phyloP scores from a whole-genome alignment of 2,329 filamentous ascomycete genomes.

The Sporothrix phasma region DNA sequence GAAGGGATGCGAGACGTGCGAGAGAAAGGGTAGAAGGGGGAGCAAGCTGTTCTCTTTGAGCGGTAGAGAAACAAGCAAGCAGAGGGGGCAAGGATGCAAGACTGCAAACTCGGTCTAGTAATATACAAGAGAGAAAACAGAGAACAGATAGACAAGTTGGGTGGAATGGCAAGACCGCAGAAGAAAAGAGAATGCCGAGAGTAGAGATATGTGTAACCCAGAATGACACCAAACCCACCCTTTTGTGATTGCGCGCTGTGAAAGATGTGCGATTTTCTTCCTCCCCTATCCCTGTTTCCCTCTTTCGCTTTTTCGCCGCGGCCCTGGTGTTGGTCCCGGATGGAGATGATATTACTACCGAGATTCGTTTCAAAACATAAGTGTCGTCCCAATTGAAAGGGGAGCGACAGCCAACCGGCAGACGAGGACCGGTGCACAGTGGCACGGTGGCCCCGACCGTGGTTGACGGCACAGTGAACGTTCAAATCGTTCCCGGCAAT shows the following conservation, averaged over 20 bases:
- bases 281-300: not conserved
- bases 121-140: constrained; percentile 3
- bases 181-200: constrained; percentile 6
- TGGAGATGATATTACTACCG: not conserved
- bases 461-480: not conserved
- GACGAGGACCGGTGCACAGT: not conserved
- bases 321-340: not conserved
- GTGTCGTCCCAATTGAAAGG: not conserved
- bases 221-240: not conserved
- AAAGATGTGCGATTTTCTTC: constrained; percentile 7
- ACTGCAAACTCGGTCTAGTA: constrained; percentile 10
- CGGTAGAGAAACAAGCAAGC: not conserved
- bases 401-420: not conserved
- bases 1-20: not conserved
- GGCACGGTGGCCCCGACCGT: not conserved
- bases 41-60: not conserved
- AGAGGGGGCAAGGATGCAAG: not conserved
- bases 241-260: constrained; percentile 1
- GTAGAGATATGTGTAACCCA: constrained; percentile 15
- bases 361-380: constrained; percentile 1
- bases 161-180: not conserved
- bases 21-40: not conserved
- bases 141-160: not conserved
- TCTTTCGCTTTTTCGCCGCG: not conserved
- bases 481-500: not conserved